Base-by-base conservation (phyloP, 2,329 filamentous ascomycete genomes). In the Penicillium sp. region DNA sequence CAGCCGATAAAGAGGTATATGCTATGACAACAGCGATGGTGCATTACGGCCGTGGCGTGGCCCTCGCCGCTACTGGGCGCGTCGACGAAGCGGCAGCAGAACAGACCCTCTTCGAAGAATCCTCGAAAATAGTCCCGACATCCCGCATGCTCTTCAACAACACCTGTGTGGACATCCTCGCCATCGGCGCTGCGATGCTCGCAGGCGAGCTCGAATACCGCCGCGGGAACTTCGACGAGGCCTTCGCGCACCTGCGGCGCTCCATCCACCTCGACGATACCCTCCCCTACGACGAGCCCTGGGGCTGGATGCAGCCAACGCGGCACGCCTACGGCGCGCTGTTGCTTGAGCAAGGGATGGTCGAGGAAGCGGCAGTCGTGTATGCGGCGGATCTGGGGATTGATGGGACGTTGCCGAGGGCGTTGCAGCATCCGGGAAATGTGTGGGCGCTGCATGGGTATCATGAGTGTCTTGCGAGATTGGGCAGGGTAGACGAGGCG, bases 291-390 rank as follows among this genome's bases (percentile, higher is more conserved):
- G 88, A 89, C 53, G 90, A 93, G 71, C 90, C 90, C 0, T 92
- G 90, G 90, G 88, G 88, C 0, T 92, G 90, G 90, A 91, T 92
- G 89, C 88, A 91, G 70, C 90, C 90, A 0, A 85, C 86, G 0
- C 81, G 89, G 3, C 90, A 92, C 73, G 90, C 90, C 0, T 89
- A 89, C 55, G 90, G 87, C 1, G 90, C 90, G 0, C 78, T 93
- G 3, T 72, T 91, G 31, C 79, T 91, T 13, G 90, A 92, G 70
- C 89, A 90, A 69, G 86, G 84, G 0, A 78, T 78, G n/a, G 77
- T 85, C 0, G 80, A 84, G 26, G 79, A 89, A 53, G 88, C 88
- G 0, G 75, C 82, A 2, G 79, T 71, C 1, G 82, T 87, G 1
- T 91, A 91, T 65, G 78, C 75, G 21, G 86, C 86, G 0, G 88